Conservation (phyloP, 495 filamentous ascomycete species). For the Elasticomyces elasticus region DNA sequence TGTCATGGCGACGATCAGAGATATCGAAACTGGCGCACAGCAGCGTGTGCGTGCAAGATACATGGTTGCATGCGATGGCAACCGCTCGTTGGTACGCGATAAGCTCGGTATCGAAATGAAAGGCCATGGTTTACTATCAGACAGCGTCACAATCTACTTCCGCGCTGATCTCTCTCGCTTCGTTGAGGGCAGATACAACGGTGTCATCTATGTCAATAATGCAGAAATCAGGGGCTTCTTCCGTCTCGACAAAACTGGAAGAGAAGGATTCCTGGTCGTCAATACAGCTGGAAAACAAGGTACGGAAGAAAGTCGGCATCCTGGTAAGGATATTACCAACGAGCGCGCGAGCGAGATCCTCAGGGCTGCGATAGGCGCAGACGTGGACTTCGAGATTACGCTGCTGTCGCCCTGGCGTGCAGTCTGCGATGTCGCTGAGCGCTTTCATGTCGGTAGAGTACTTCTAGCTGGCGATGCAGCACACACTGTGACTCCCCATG, state of each 20-base stretch:
- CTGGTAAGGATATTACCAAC: slow-evolving; percentile 3
- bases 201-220: slow-evolving; percentile 5
- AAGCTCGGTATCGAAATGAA: slow-evolving; percentile 2
- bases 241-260: slow-evolving; percentile 3
- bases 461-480: slow-evolving; percentile 13
- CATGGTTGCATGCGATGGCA: slow-evolving; percentile 9
- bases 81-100: slow-evolving; percentile 1
- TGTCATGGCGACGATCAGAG: slow-evolving; percentile 1
- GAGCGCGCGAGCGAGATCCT: slow-evolving; percentile 2
- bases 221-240: slow-evolving; percentile 1
- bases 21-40: neutral
- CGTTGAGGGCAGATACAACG: slow-evolving; percentile 8
- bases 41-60: slow-evolving; percentile 8
- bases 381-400: slow-evolving; percentile 7
- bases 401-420: neutral
- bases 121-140: slow-evolving; percentile 2
- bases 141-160: slow-evolving; percentile 8
- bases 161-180: neutral
- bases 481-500: slow-evolving; percentile 4
- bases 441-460: slow-evolving; percentile 2
- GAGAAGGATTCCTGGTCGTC: slow-evolving; percentile 9
- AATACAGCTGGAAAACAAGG: slow-evolving; percentile 4
- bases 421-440: slow-evolving; percentile 6
- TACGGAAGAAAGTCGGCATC: slow-evolving; percentile 7
- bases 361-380: slow-evolving; percentile 8